Percentiles rank a stretch among this genome's conserved stretches.
These are phyloP conservation scores for Camellia oleifera DNA, from an alignment of 179 eudicot genomes.

Conservation along the genomic window DNA sequence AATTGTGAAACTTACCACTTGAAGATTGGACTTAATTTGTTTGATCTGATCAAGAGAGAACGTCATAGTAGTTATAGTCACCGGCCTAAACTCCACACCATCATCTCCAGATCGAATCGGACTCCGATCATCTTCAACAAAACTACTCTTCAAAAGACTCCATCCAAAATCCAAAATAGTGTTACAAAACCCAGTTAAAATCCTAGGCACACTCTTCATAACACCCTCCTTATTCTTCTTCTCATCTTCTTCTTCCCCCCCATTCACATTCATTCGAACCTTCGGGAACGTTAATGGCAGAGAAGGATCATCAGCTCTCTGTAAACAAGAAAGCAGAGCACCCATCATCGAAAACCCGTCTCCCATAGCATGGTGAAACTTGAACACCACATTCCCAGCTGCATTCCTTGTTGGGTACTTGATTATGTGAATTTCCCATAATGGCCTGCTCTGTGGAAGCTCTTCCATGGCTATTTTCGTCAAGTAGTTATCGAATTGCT, in stretches of 20 bases:
- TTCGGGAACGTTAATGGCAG: slow-evolving; percentile 68
- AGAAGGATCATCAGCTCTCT: slow-evolving; percentile 64
- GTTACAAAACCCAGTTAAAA: slow-evolving; percentile 31
- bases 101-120: slow-evolving; percentile 59
- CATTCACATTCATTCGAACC: slow-evolving; percentile 7
- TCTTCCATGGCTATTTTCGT: slow-evolving; percentile 52
- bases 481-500: slow-evolving; percentile 43
- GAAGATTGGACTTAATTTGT: slow-evolving; percentile 52
- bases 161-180: slow-evolving; percentile 59
- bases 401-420: slow-evolving; percentile 63
- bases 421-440: slow-evolving; percentile 71
- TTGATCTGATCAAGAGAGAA: slow-evolving; percentile 57
- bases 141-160: slow-evolving; percentile 61
- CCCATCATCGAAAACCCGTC: slow-evolving; percentile 88
- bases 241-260: slow-evolving; percentile 6
- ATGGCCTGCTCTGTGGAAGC: slow-evolving; percentile 58
- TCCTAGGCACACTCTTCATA: slow-evolving; percentile 21
- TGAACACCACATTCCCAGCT: slow-evolving; percentile 55
- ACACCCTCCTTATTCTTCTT: background rate
- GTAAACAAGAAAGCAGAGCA: slow-evolving; percentile 72
- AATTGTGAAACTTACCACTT: slow-evolving; percentile 45
- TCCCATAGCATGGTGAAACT: slow-evolving; percentile 83
- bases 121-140: slow-evolving; percentile 51
- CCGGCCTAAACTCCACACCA: slow-evolving; percentile 60
- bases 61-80: slow-evolving; percentile 45